Evolutionary conservation across 2,329 filamentous ascomycete genomes (phyloP).

Genomic region (Aciculosporium take): DNA sequence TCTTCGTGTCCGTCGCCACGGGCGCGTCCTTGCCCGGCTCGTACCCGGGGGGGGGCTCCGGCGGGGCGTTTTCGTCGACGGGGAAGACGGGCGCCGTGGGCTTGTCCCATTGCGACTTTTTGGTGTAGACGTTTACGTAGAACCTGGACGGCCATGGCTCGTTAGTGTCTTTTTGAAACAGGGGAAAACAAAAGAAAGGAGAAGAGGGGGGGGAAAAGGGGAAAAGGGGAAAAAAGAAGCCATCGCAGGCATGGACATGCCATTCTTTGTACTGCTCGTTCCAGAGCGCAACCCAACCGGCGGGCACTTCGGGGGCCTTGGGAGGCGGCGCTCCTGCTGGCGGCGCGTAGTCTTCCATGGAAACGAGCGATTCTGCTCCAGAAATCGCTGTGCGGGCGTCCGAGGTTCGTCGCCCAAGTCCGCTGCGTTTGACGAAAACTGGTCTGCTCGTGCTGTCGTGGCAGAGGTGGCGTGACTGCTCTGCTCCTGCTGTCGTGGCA

Average conservation of each 20-base stretch:
- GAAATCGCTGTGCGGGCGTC: too few relatives aligned
- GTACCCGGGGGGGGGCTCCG: conserved; percentile 57
- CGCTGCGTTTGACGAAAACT: too few relatives aligned
- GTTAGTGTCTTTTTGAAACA: too few relatives aligned
- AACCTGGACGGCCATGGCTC: too few relatives aligned
- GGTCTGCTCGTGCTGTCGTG: too few relatives aligned
- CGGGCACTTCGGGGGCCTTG: conserved; percentile 45
- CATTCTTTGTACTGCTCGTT: conserved; percentile 84
- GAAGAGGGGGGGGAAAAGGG: too few relatives aligned
- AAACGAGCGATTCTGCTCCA: not conserved
- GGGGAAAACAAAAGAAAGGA: too few relatives aligned
- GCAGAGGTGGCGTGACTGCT: too few relatives aligned
- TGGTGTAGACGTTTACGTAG: conserved; percentile 80
- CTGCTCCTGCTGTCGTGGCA: too few relatives aligned
- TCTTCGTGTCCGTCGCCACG: conserved; percentile 42
- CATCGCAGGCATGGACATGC: too few relatives aligned
- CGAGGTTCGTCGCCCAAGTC: too few relatives aligned
- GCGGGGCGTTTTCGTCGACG: conserved; percentile 27
- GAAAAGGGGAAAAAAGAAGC: not conserved
- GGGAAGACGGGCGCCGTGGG: conserved; percentile 55
- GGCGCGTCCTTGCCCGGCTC: conserved; percentile 25
- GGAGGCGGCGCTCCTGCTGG: conserved; percentile 42
- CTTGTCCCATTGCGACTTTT: conserved; percentile 80
- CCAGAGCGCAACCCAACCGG: conserved; percentile 72
- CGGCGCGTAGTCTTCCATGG: conserved; percentile 40